Base-by-base conservation (phyloP, 1,139 yeast genomes). In the Protomyces macrosporus region DNA sequence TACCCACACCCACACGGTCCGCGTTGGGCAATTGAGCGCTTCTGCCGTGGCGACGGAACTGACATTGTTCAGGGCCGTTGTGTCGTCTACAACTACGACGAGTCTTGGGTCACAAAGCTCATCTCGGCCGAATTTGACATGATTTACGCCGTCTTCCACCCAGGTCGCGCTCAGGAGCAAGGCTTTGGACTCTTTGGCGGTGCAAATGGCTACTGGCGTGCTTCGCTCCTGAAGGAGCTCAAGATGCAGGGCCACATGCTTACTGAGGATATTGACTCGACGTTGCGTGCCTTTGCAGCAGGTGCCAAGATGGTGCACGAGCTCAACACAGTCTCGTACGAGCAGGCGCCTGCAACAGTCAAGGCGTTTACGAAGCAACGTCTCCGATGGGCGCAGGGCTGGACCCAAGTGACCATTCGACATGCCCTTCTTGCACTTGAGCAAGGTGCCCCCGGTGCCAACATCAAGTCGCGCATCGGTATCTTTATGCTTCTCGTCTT, bases 171-270 rank as follows among this genome's bases (percentile, higher is more conserved):
- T 2, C 55, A 58, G 34, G 62, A 55, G 7, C 62, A 58, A 40
- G 62, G 62, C 4, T 58, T 58, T 53, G 62, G 62, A 14, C 56
- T 58, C 34, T 58, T 58, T 52, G 62, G 62, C 6, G 62, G 62
- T 52, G 62, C 62, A n/a, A 58, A 58, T 16, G 62, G 62, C 30
- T 58, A 58, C 62, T 58, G 62, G 62, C 55, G 62, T 5, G 55
- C 62, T 23, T 58, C 62, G 6, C 50, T 58, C 16, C 53, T 58
- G 50, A 58, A 58, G 56, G 62, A 58, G 45, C 62, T 58, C 56
- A 58, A 58, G 56, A 58, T 58, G 62, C 62, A 58, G 50, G 62
- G 62, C 9, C 62, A 58, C 62, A 58, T 58, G 62, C 45, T 58
- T 50, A 58, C 62, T 30, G 62, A 58, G 45, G 62, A 58, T 35